Evolutionary conservation across 345 rosid species (phyloP).

Genomic region (Ceriops zippeliana): DNA sequence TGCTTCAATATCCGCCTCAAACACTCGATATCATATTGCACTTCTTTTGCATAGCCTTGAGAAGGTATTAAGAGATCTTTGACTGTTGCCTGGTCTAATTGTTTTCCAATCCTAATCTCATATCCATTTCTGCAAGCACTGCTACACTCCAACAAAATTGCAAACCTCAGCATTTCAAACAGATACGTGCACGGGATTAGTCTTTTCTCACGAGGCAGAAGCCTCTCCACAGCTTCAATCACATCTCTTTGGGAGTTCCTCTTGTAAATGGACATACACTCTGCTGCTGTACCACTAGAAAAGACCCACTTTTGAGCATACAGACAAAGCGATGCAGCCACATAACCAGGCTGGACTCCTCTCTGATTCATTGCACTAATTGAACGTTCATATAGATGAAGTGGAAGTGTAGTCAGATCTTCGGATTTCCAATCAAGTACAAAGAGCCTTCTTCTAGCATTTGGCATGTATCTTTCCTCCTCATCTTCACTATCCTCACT

Average conservation of each 20-base stretch:
- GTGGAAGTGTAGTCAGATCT: conserved; percentile 53
- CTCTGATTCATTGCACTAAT: conserved; percentile 37
- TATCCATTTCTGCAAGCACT: conserved; percentile 55
- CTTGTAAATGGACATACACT: conserved; percentile 32
- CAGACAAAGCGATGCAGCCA: conserved; percentile 54
- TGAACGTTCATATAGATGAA: conserved; percentile 46
- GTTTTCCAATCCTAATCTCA: conserved; percentile 70
- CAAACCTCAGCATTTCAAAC: conserved; percentile 52
- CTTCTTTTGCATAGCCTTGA: conserved; percentile 46
- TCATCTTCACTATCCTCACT: conserved; percentile 25
- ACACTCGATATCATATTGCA: conserved; percentile 53
- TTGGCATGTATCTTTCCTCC: conserved; percentile 44
- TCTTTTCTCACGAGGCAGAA: conserved; percentile 52
- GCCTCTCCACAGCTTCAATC: conserved; percentile 61
- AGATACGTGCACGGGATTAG: conserved; percentile 51
- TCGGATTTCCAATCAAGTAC: conserved; percentile 50
- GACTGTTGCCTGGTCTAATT: conserved; percentile 56
- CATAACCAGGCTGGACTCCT: conserved; percentile 33
- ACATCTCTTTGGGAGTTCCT: conserved; percentile 42
- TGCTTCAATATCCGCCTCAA: conserved; percentile 52
- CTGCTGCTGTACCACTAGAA: conserved; percentile 18
- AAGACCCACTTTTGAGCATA: conserved; percentile 52
- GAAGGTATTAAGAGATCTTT: conserved; percentile 55
- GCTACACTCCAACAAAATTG: conserved; percentile 48
- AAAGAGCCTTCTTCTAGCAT: conserved; percentile 65